Percentiles rank a stretch among this genome's conserved stretches.
These are phyloP conservation scores for Mycena epipterygia DNA, from an alignment of 768 basidiomycete genomes.

Conservation along the genomic window DNA sequence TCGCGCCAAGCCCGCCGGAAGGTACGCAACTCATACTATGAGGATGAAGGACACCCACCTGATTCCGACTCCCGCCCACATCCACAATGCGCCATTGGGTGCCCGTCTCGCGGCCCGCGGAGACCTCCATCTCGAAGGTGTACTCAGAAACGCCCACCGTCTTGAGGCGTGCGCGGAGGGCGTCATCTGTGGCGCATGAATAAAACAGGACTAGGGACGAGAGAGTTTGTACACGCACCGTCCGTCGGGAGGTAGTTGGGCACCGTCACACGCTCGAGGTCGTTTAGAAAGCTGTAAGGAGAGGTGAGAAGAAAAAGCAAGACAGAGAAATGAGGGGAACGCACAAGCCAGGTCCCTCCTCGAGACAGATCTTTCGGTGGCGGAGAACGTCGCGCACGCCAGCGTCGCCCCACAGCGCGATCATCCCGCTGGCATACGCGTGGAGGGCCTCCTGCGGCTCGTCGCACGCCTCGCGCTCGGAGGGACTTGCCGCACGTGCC, in stretches of 20 bases:
- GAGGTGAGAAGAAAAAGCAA: constrained; percentile 10
- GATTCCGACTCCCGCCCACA: constrained; percentile 81
- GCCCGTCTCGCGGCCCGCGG: constrained; percentile 64
- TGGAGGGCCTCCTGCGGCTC: constrained; percentile 53
- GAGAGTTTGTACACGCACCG: constrained; percentile 65
- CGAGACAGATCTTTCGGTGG: constrained; percentile 72
- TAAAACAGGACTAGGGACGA: too few species aligned
- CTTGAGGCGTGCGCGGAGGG: constrained; percentile 81
- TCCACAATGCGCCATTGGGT: constrained; percentile 85
- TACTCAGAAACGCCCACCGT: constrained; percentile 87
- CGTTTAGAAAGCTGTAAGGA: constrained; percentile 73
- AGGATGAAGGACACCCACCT: too few species aligned
- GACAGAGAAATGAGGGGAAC: constrained; percentile 43
- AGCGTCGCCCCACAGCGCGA: constrained; percentile 75
- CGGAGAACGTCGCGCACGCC: constrained; percentile 68
- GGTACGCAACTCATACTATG: too few species aligned
- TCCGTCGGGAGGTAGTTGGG: constrained; percentile 77
- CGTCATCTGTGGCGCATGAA: constrained; percentile 78
- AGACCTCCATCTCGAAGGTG: constrained; percentile 79
- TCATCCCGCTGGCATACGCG: constrained; percentile 74
- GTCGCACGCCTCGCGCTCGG: not conserved
- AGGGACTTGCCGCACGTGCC: constrained; percentile 41
- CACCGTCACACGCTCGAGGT: constrained; percentile 74
- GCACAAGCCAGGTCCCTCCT: constrained; percentile 84
- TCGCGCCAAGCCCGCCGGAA: too few species aligned